These are phyloP conservation scores for Trichomonas tenax DNA, from an alignment of 208 protist species.

Conservation along the genomic window DNA sequence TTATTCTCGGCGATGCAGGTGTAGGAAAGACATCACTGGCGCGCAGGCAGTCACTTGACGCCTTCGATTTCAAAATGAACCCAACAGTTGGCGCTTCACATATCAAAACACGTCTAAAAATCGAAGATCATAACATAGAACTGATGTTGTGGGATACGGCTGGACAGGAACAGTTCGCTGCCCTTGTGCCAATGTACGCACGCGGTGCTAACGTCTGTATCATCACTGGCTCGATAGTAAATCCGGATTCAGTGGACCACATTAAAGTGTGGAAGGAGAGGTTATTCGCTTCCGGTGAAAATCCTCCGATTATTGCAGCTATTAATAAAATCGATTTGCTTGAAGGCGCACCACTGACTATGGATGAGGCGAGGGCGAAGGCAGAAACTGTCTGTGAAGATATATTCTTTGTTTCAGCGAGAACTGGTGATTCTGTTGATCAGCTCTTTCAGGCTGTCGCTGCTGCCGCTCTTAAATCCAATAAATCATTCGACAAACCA, in stretches of 20 bases:
- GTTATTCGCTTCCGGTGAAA: background rate
- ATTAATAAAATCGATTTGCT: background rate
- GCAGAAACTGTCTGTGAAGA: too few species aligned
- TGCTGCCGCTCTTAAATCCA: background rate
- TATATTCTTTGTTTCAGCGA: background rate
- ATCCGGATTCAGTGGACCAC: background rate
- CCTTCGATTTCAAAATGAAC: constrained; percentile 5
- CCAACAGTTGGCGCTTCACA: constrained; percentile 2
- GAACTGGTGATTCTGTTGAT: background rate
- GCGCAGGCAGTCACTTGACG: background rate
- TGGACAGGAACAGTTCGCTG: background rate
- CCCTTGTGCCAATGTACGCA: background rate
- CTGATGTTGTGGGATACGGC: constrained; percentile 16
- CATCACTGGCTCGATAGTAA: background rate
- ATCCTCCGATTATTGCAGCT: background rate
- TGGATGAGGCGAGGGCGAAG: background rate
- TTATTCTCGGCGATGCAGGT: background rate
- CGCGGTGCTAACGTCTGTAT: background rate
- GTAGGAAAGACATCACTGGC: background rate
- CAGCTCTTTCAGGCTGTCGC: background rate
- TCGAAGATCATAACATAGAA: background rate
- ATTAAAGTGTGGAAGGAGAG: background rate
- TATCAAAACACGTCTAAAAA: background rate
- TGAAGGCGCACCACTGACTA: background rate
- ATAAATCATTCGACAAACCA: background rate